Percentiles rank a stretch among this genome's conserved stretches.
phyloP scores from a whole-genome alignment of 2,329 filamentous ascomycete species.

The Calonectria leucothoes region DNA sequence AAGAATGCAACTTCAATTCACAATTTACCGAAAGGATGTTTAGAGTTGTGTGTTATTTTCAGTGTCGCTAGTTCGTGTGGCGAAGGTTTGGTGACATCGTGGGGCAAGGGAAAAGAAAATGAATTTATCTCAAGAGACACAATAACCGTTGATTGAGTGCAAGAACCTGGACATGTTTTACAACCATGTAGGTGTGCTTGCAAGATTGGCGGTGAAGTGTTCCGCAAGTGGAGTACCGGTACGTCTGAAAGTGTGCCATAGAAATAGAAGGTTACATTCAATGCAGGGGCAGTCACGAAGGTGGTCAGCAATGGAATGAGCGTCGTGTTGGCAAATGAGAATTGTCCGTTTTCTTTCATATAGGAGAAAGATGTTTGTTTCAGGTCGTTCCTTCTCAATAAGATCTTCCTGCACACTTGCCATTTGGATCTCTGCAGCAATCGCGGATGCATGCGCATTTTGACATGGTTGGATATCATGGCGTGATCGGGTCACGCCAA shows the following conservation, averaged over 20 bases:
- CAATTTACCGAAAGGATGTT: slow-evolving; percentile 5
- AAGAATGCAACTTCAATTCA: slow-evolving; percentile 21
- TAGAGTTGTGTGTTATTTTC: background rate
- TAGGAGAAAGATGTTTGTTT: background rate
- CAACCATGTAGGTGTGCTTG: background rate
- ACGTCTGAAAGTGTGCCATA: background rate
- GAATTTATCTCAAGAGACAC: background rate
- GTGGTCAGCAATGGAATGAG: background rate
- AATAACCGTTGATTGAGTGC: background rate
- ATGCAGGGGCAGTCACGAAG: background rate
- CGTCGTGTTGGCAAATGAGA: background rate
- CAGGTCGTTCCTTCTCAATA: background rate
- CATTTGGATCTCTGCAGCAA: background rate
- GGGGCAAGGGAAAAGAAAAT: background rate
- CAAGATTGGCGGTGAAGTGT: background rate
- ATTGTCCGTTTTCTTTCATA: background rate
- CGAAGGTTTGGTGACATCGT: background rate
- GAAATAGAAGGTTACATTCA: background rate
- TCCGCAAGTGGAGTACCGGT: background rate
- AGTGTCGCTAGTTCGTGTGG: background rate
- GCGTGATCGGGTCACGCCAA: too few relatives aligned
- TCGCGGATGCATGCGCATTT: background rate
- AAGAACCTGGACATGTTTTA: background rate
- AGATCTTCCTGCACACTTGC: background rate
- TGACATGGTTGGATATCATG: background rate